Conservation (phyloP, 495 filamentous ascomycete species). For the Platismatia glauca region DNA sequence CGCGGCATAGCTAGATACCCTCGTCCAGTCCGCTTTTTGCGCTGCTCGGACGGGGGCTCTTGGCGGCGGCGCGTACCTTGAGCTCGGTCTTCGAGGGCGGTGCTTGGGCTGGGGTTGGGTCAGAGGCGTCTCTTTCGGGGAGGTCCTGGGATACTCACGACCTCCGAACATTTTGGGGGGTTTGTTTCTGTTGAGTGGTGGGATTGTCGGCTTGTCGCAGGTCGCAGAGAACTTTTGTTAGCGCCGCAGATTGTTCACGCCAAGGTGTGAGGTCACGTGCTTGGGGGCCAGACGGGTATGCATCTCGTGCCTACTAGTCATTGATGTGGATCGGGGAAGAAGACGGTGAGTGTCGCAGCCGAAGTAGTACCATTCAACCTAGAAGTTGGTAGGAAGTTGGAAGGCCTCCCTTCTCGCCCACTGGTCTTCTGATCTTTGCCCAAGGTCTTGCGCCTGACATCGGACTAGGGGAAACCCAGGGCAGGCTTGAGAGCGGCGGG, state of each 20-base stretch:
- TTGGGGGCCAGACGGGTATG: too few species aligned
- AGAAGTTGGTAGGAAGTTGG: not conserved
- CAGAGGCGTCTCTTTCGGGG: not conserved
- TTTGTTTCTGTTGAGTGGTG: not conserved
- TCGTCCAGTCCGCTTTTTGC: not conserved
- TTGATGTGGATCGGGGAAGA: too few species aligned
- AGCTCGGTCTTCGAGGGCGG: conserved; percentile 15
- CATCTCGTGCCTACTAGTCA: not conserved
- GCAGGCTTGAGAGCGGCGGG: not conserved
- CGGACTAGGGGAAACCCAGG: too few species aligned
- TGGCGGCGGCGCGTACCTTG: conserved; percentile 10
- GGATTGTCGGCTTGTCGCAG: not conserved
- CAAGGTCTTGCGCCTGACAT: not conserved
- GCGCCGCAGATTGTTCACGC: not conserved
- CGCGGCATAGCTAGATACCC: not conserved
- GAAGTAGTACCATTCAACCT: not conserved
- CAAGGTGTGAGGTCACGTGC: not conserved
- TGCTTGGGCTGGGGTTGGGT: conserved; percentile 3
- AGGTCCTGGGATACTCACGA: conserved; percentile 2
- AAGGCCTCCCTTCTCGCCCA: not conserved
- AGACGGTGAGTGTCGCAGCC: not conserved
- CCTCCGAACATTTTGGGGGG: conserved; percentile 16
- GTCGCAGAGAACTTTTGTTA: not conserved
- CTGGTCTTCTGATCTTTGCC: not conserved
- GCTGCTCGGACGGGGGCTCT: too few species aligned